Evolutionary conservation across 306 rosid genomes (phyloP), one percentile per base, ranked within the genome.

Genomic region (Sicyos baderoa): DNA sequence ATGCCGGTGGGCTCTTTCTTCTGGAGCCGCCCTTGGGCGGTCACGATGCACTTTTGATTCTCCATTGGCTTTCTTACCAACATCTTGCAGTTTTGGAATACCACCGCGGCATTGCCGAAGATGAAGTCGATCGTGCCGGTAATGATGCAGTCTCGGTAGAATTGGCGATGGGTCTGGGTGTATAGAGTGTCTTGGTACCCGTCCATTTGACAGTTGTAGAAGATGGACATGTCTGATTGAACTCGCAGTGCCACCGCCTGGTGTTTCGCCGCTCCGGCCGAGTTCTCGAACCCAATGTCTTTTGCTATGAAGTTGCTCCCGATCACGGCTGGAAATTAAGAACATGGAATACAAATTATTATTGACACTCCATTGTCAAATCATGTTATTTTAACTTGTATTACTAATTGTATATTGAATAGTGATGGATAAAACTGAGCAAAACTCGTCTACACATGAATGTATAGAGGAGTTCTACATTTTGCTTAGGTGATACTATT

Each of bases 241-340:
- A 79, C 84, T 9, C 84, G 74, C 0, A 84, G 84, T 0, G 86
- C 88, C 51, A 84, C 86, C 0, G 86, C 86, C 45, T 84, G 86
- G 68, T 84, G 86, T 49, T 80, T 83, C 8, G 5, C 14, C 1
- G 82, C 48, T 50, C 88, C 88, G 0, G 88, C 88, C 0, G 82
- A 14, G 77, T 84, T 84, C 82, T 84, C 88, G 32, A 91, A 82
- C 3, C 93, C 88, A 0, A 88, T 59, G 68, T 77, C 62, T 55
- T 82, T 82, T 0, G 84, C 96, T 17, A 85, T 79, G 85, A 91
- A 91, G 83, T 81, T 79, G 27, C 40, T 56, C 45, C 83, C 96
- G 8, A 82, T 72, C 21, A 83, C 88, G n/a, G n/a, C n/a, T n/a
- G n/a, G n/a, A n/a, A n/a, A n/a, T n/a, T n/a, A n/a, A n/a, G n/a